Conservation (phyloP, 495 filamentous ascomycete species). For the Glonium stellatum region DNA sequence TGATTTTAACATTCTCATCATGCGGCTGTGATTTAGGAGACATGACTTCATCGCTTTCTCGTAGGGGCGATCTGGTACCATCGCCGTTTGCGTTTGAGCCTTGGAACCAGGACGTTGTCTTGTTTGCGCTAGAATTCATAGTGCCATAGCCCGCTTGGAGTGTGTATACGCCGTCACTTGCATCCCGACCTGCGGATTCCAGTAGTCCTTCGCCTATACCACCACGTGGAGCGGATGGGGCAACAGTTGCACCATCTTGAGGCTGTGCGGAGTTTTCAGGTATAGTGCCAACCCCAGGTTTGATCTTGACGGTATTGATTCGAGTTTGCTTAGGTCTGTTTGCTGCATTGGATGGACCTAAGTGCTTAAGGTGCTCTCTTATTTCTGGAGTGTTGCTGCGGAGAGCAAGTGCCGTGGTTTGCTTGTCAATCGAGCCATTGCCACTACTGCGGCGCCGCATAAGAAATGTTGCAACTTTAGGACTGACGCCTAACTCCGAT, state of each 20-base stretch:
- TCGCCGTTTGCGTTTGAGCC: neutral
- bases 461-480: slow-evolving; percentile 40
- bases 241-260: slow-evolving; percentile 4
- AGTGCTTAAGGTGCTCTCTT: slow-evolving; percentile 74
- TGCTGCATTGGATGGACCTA: slow-evolving; percentile 88
- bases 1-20: slow-evolving; percentile 8
- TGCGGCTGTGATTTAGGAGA: slow-evolving; percentile 14
- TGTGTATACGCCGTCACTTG: slow-evolving; percentile 64
- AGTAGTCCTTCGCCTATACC: slow-evolving; percentile 50
- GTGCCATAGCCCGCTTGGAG: slow-evolving; percentile 62
- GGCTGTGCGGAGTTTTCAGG: slow-evolving; percentile 11
- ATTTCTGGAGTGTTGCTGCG: slow-evolving; percentile 53
- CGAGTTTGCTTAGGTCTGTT: slow-evolving; percentile 73
- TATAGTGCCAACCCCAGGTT: slow-evolving; percentile 41
- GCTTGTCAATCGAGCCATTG: slow-evolving; percentile 17
- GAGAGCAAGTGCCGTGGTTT: slow-evolving; percentile 17
- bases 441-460: slow-evolving; percentile 39
- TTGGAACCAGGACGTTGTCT: slow-evolving; percentile 16
- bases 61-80: slow-evolving; percentile 5
- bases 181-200: slow-evolving; percentile 44
- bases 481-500: slow-evolving; percentile 7
- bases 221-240: slow-evolving; percentile 35
- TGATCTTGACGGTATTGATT: slow-evolving; percentile 89
- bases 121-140: slow-evolving; percentile 31
- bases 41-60: slow-evolving; percentile 2